These are phyloP conservation scores for Russula dissimulans DNA, from an alignment of 768 basidiomycete genomes.

Conservation along the genomic window DNA sequence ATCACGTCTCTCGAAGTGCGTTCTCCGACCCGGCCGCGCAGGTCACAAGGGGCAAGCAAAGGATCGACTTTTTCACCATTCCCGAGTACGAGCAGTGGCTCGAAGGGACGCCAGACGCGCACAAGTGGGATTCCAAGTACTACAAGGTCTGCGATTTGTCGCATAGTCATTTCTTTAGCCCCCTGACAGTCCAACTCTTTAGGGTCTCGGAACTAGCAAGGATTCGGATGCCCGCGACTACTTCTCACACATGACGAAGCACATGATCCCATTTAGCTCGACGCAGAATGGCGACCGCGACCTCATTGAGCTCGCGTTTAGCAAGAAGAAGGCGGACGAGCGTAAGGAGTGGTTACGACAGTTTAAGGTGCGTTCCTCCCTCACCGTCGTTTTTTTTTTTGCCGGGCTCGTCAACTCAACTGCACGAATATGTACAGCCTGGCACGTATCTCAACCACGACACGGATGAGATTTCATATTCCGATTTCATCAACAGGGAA, in stretches of 20 bases:
- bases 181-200: background rate
- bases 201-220: constrained; percentile 95
- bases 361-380: constrained; percentile 52
- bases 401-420: background rate
- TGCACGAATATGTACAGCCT: constrained; percentile 40
- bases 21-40: constrained; percentile 23
- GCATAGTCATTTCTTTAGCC: background rate
- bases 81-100: constrained; percentile 95
- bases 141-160: constrained; percentile 63
- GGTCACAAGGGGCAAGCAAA: constrained; percentile 72
- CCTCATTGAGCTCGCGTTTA: constrained; percentile 95
- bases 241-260: constrained; percentile 85
- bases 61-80: constrained; percentile 89
- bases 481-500: constrained; percentile 97
- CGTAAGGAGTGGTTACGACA: constrained; percentile 97
- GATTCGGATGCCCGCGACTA: constrained; percentile 88
- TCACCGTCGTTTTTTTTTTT: no score
- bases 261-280: constrained; percentile 86
- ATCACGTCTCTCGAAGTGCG: background rate
- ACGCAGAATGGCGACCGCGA: constrained; percentile 75
- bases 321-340: constrained; percentile 98
- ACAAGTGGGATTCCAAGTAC: constrained; percentile 90
- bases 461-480: constrained; percentile 73
- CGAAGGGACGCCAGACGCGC: constrained; percentile 60
- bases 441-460: constrained; percentile 92